Evolutionary conservation across 2,329 filamentous ascomycete species (phyloP), one percentile per base, ranked within the genome.

Genomic region (Botrytis medusae): DNA sequence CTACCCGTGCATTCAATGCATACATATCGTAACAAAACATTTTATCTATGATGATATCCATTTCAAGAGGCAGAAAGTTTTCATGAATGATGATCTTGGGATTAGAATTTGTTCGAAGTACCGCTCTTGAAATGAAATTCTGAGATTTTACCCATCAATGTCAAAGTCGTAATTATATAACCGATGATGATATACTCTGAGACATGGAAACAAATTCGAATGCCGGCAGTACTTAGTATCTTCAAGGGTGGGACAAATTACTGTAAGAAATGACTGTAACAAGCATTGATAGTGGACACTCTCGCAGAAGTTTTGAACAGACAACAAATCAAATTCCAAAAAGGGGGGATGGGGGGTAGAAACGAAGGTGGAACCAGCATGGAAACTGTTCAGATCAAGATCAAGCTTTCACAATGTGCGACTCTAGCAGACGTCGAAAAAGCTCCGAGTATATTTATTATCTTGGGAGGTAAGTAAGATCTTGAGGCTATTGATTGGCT

Each of bases 171-270:
- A 32, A 16, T 57, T 29, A 9, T 57, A 29, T 57, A 29, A 32
- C 29, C 51, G n/a, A 57, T 57, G n/a, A 57, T 57, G 51, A 29
- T 44, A 44, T 44, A 14, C 25, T 60, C 22, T 40, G 59, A 61
- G 59, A 62, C 32, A 60, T 12, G 16, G 34, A 40, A 61, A 61
- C 59, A 61, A 61, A 60, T 6, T 34, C 57, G 57, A 60, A 60
- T 34, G 32, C 51, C 51, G 51, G 51, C n/a, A 22, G 32, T 60
- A 22, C 57, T 22, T n/a, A 57, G 12, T 32, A 32, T 57, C 7
- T 16, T 22, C 61, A 29, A 63, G 61, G 61, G 61, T 63, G 61
- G 61, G 44, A 63, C 61, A 29, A 29, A 29, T 44, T 63, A 44
- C 61, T 8, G 37, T 8, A 37, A 63, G 37, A 44, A 29, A 29